These are phyloP conservation scores for Huntiella bhutanensis DNA, from an alignment of 2,329 filamentous ascomycete species.

Conservation along the genomic window DNA sequence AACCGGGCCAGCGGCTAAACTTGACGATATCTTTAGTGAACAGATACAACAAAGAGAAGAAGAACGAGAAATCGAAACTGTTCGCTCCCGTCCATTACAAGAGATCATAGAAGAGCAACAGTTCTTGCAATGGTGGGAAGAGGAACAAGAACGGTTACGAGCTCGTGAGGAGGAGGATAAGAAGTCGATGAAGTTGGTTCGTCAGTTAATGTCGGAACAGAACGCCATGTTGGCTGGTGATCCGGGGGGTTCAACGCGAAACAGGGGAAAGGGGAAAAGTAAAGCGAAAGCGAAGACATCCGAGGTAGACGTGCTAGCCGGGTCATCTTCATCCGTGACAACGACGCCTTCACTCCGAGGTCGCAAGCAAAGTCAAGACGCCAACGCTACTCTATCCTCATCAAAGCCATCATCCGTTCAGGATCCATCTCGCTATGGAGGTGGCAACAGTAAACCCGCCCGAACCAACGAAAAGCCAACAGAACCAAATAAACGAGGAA, in stretches of 20 bases:
- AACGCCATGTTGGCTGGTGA: background rate
- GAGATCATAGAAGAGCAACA: conserved; percentile 96
- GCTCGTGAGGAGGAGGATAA: conserved; percentile 30
- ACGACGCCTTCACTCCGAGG: background rate
- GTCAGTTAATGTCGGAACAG: conserved; percentile 3
- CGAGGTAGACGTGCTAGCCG: background rate
- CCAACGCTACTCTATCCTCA: background rate
- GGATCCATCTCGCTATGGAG: background rate
- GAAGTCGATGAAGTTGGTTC: conserved; percentile 7
- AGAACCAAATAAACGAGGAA: background rate
- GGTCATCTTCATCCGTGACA: background rate
- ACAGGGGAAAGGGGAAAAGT: conserved; percentile 1
- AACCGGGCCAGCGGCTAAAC: conserved; percentile 25
- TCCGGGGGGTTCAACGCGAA: background rate
- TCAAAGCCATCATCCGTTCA: background rate
- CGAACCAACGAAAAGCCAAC: background rate
- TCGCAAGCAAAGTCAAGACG: background rate
- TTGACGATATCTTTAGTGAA: conserved; percentile 76
- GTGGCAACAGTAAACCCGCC: too few species aligned
- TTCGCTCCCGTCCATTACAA: conserved; percentile 70
- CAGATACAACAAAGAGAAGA: conserved; percentile 57
- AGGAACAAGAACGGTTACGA: conserved; percentile 55
- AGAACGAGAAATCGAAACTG: conserved; percentile 56
- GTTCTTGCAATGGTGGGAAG: conserved; percentile 93
- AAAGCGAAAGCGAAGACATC: background rate